Percentiles rank a stretch among this genome's conserved stretches.
Evolutionary conservation across 805 yeast genomes (phyloP).

Genomic region (Brettanomyces custersianus): DNA sequence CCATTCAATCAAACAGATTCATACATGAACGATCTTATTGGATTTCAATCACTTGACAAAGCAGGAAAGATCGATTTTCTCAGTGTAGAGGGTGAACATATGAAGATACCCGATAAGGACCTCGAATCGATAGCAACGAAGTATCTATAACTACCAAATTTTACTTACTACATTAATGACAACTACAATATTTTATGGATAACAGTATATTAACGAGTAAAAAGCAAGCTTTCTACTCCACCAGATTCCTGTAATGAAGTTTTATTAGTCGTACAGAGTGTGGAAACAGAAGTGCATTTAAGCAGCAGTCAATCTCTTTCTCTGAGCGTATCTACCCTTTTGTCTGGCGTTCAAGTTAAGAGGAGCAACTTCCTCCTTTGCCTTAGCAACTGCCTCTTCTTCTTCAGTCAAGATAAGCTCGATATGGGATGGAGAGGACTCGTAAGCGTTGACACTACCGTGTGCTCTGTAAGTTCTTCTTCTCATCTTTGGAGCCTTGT

Average conservation of each 20-base stretch:
- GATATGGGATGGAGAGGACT: constrained; percentile 97
- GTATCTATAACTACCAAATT: constrained; percentile 37
- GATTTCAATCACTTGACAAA: constrained; percentile 40
- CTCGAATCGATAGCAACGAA: constrained; percentile 32
- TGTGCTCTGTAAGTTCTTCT: constrained; percentile 99
- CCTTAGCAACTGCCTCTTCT: constrained; percentile 89
- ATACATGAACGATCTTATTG: constrained; percentile 50
- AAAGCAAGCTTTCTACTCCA: neutral
- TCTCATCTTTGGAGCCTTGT: constrained; percentile 99
- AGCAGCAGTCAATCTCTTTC: constrained; percentile 76
- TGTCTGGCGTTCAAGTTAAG: constrained; percentile 84
- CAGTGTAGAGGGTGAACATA: constrained; percentile 50
- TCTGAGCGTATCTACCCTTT: constrained; percentile 83
- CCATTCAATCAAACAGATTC: constrained; percentile 41
- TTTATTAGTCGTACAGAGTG: no score
- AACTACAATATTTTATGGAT: neutral
- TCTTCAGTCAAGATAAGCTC: constrained; percentile 95
- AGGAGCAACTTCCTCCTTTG: constrained; percentile 35
- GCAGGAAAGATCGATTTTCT: constrained; percentile 38
- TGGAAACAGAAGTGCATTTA: no score
- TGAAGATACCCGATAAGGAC: constrained; percentile 50
- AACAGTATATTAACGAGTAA: neutral
- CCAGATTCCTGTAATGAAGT: neutral
- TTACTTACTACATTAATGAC: neutral
- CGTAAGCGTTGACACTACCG: constrained; percentile 99